These are phyloP conservation scores for Termitomyces titanicus DNA, from an alignment of 768 basidiomycete species.

Conservation along the genomic window DNA sequence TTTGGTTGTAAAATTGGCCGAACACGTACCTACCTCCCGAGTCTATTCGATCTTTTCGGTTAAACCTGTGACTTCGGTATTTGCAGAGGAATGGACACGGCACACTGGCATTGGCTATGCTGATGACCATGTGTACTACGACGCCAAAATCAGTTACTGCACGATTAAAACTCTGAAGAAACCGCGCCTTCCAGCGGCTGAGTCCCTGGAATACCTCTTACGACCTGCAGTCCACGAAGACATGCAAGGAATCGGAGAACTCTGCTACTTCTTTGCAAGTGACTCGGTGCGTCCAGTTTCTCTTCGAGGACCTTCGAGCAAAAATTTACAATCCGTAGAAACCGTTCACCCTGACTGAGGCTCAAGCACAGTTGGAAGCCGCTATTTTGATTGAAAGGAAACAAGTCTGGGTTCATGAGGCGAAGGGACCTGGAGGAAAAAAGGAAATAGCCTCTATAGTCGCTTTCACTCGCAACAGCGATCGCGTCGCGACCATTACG, in stretches of 20 bases:
- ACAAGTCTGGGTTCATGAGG: slow-evolving; percentile 60
- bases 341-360: slow-evolving; percentile 48
- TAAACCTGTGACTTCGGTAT: slow-evolving; percentile 39
- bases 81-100: slow-evolving; percentile 46
- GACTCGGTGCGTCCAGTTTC: slow-evolving; percentile 48
- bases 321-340: slow-evolving; percentile 22
- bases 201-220: slow-evolving; percentile 28
- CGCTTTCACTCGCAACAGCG: slow-evolving; percentile 61
- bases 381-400: slow-evolving; percentile 37
- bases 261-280: slow-evolving; percentile 55
- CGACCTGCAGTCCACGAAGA: slow-evolving; percentile 42
- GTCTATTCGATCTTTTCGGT: slow-evolving; percentile 68
- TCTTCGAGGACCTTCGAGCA: neutral
- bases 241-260: slow-evolving; percentile 33
- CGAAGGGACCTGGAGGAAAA: slow-evolving; percentile 22
- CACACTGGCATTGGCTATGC: slow-evolving; percentile 37
- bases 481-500: slow-evolving; percentile 57
- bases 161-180: slow-evolving; percentile 39
- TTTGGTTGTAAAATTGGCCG: slow-evolving; percentile 32
- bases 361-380: slow-evolving; percentile 50
- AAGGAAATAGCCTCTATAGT: slow-evolving; percentile 58
- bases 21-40: slow-evolving; percentile 31
- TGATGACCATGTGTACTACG: slow-evolving; percentile 51
- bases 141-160: slow-evolving; percentile 55
- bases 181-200: slow-evolving; percentile 15